Conservation (phyloP, 2,329 filamentous ascomycete species). For the Nemania abortiva region DNA sequence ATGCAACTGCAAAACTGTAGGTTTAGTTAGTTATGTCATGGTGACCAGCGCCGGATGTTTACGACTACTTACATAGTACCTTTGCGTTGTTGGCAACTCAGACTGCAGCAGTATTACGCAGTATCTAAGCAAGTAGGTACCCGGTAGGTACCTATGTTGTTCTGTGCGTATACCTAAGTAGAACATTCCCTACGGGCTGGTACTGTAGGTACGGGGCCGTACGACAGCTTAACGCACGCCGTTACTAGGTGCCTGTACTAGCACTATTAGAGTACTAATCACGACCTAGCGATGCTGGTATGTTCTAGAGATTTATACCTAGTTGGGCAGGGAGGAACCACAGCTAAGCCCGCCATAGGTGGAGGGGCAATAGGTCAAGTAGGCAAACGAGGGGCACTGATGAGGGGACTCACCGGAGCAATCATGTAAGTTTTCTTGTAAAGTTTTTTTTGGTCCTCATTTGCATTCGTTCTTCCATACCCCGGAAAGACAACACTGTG, state of each 20-base stretch:
- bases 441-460: conserved; percentile 7
- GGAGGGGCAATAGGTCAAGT: conserved; percentile 4
- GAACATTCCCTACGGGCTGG: too few relatives aligned
- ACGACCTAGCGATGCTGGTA: neutral
- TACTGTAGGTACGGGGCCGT: too few relatives aligned
- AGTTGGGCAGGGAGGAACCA: neutral
- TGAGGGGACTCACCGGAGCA: conserved; percentile 10
- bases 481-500: conserved; percentile 17
- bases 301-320: neutral
- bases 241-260: conserved; percentile 19
- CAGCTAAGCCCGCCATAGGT: neutral
- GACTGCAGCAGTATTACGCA: neutral
- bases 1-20: conserved; percentile 4
- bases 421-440: conserved; percentile 5
- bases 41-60: conserved; percentile 2
- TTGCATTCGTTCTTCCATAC: conserved; percentile 6
- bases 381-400: conserved; percentile 13
- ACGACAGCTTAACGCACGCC: too few relatives aligned
- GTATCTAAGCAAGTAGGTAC: neutral
- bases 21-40: conserved; percentile 17
- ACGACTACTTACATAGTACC: neutral
- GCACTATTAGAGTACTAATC: conserved; percentile 21
- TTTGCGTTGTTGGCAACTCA: neutral
- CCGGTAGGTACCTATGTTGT: neutral
- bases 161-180: neutral